Base-by-base conservation (phyloP, 345 rosid genomes). In the Cardamine occulta region DNA sequence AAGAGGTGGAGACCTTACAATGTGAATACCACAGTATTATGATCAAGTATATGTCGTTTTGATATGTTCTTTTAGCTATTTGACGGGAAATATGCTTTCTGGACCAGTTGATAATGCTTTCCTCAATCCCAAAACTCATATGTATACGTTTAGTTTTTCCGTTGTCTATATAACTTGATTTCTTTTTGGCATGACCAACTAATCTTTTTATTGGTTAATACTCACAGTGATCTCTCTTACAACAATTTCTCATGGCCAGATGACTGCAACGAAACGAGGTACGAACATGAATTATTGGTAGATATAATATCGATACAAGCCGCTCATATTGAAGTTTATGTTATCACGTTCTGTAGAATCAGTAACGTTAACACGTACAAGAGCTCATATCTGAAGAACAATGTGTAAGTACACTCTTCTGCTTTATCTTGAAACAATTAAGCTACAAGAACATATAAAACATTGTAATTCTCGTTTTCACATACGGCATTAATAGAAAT, bases 171-270 rank as follows among this genome's bases (percentile, higher is more conserved):
- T 32, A 1, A 32, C 9, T 32, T 32, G 35, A 32, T 6, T 0
- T 32, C 6, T 32, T 32, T 6, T 6, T 32, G 0, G 35, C 35
- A 32, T 32, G 35, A 21, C 1, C 8, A 32, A 32, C 8, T 32
- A 32, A 32, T 32, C 32, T 32, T 32, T 32, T 32, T 32, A 7
- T 32, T 32, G 35, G 35, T 32, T 32, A 31, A 35, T 53, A 8
- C 6, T 68, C 21, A 23, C 72, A 77, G 80, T 64, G 80, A 77
- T 39, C 61, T 77, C 49, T 77, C 80, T 70, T 35, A 65, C 6
- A 77, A 77, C 67, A 77, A 56, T 57, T 77, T 77, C 60, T 42
- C 80, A 35, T 71, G 52, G 76, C 28, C 71, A 2, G 10, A 61
- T 62, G 35, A 18, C 31, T 77, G 80, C 54, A 49, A 32, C 4